Evolutionary conservation across 2,329 filamentous ascomycete genomes (phyloP), one percentile per base, ranked within the genome.

Genomic region (Rhynchosporium secalis): DNA sequence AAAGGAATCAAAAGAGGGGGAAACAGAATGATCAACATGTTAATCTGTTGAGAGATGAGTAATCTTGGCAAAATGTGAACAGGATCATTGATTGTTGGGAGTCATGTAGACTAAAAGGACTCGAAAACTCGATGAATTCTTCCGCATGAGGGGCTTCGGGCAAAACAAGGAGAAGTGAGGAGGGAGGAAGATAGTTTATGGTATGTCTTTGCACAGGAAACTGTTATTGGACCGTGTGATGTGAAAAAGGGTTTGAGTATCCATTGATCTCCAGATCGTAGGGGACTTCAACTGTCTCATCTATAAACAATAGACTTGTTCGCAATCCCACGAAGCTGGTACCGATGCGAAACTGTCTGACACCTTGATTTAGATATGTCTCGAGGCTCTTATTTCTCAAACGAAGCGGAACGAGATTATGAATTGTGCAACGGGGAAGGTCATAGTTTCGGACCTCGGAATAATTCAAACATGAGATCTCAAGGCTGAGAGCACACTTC

Each of bases 261-360:
- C 12, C 5, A 43, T 43, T 43, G 41, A 43, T 40, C 36, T 1
- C 36, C 36, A 43, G 12, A 43, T 43, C 12, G 41, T 2, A 43
- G 20, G 41, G 41, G 41, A 7, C 13, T n/a, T 43, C 41, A 43
- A 43, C 15, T 43, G 41, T 43, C 41, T 43, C 20, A n/a, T 15
- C 7, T 15, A 4, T 15, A 26, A 38, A 52, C 15, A 38, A 52
- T 26, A 3, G 47, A 15, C 36, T 40, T 40, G 41, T 7, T 33
- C 33, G 49, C n/a, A 40, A 38, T 52, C n/a, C 49, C 31, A 52
- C 31, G 31, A n/a, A 52, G 28, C 31, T 52, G 49, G 49, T 52
- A 38, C 49, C 49, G 33, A 52, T 40, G 33, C 49, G 33, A 38
- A 33, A 52, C 49, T 33, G 49, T 38, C 12, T n/a, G 41, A 10